Conservation (phyloP, 2,329 filamentous ascomycete species). For the Pleochaeta shiraiana region DNA sequence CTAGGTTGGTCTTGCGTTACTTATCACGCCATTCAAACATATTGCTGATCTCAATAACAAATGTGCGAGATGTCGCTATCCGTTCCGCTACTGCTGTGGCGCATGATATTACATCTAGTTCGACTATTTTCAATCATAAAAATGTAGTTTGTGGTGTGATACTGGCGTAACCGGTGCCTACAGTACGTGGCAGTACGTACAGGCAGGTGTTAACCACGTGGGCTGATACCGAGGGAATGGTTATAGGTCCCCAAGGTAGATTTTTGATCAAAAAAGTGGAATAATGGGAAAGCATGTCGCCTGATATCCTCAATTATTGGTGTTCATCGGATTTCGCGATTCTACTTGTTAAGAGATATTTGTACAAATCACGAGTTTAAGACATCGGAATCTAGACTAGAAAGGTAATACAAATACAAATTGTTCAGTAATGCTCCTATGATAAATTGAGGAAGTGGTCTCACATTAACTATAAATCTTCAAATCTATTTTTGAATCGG, state of each 20-base stretch:
- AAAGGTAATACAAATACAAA: background rate
- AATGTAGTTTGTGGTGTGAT: background rate
- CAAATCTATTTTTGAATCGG: no score
- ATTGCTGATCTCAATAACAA: background rate
- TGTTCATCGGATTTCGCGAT: background rate
- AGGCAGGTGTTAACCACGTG: background rate
- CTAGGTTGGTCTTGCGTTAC: no score
- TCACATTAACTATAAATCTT: no score
- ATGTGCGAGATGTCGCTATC: background rate
- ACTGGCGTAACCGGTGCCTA: background rate
- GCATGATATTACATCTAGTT: background rate
- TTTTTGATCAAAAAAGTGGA: background rate
- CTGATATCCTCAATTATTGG: background rate
- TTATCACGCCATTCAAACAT: background rate
- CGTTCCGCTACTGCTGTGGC: conserved; percentile 2
- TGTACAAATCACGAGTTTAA: background rate
- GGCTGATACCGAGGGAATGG: background rate
- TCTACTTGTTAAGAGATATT: background rate
- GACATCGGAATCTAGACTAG: background rate
- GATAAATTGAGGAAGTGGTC: no score
- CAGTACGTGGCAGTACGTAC: background rate
- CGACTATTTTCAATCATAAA: background rate
- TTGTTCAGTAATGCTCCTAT: no score
- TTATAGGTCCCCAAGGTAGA: background rate
- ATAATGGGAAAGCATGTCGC: background rate